Conservation (phyloP, 305 asterid species). For the Withania somnifera region DNA sequence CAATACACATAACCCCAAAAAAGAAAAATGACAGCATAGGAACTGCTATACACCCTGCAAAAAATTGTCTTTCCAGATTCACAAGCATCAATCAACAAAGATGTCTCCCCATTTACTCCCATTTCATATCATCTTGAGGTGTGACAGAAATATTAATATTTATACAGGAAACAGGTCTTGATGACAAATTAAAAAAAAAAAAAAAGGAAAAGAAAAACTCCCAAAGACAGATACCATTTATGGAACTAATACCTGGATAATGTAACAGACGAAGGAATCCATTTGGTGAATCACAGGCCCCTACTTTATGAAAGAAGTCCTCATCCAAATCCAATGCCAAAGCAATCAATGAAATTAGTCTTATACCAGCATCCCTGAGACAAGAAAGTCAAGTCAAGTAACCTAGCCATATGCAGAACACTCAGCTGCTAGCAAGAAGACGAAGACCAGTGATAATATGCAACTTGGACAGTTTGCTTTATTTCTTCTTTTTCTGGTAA, state of each 20-base stretch:
- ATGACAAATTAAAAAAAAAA: not conserved
- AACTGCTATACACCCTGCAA: not conserved
- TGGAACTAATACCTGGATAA: slow-evolving; percentile 36
- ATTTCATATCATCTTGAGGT: not conserved
- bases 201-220: not conserved
- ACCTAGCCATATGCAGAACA: not conserved
- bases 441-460: not conserved
- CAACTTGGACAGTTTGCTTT: not conserved
- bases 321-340: slow-evolving; percentile 44
- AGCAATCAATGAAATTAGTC: slow-evolving; percentile 29
- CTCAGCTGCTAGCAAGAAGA: not conserved
- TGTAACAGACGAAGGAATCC: slow-evolving; percentile 43
- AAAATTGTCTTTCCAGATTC: not conserved
- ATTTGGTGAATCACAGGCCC: slow-evolving; percentile 33
- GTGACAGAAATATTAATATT: not conserved
- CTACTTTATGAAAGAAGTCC: slow-evolving; percentile 40
- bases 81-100: not conserved
- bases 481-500: not conserved
- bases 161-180: not conserved
- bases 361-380: slow-evolving; percentile 35
- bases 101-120: not conserved
- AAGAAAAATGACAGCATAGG: not conserved
- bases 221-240: not conserved
- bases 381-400: slow-evolving; percentile 1
- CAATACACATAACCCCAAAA: not conserved